These are phyloP conservation scores for Nepenthes gracilis DNA, from an alignment of 148 eudicot genomes.

Conservation along the genomic window DNA sequence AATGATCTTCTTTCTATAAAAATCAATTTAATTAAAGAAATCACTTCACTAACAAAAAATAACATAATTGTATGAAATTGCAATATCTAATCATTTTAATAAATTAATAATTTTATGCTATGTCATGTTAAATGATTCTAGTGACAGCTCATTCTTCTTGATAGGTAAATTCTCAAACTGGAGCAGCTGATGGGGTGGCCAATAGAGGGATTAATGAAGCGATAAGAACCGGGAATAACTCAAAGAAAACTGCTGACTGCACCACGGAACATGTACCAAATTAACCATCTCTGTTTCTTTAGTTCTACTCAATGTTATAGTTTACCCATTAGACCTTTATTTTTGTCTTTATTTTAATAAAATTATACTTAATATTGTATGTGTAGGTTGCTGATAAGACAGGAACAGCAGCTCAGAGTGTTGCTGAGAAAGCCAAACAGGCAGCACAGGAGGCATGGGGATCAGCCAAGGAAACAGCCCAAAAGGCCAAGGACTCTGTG, in stretches of 20 bases:
- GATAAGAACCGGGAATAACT: constrained; percentile 25
- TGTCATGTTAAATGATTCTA: too few species aligned
- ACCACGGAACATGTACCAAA: constrained; percentile 34
- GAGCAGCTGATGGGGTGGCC: constrained; percentile 28
- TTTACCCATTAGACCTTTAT: too few species aligned
- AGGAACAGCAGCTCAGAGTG: constrained; percentile 29
- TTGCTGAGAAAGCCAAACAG: constrained; percentile 60
- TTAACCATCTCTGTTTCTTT: too few species aligned
- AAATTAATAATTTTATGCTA: too few species aligned
- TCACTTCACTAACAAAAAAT: too few species aligned
- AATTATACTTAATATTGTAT: not conserved
- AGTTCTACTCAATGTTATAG: too few species aligned
- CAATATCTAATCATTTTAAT: too few species aligned
- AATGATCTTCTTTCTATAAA: too few species aligned
- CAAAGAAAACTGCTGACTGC: constrained; percentile 35
- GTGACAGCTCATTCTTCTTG: not conserved
- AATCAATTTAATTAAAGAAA: too few species aligned
- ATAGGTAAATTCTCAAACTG: constrained; percentile 2
- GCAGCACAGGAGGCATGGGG: constrained; percentile 76
- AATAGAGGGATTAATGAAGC: constrained; percentile 42
- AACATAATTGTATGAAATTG: too few species aligned
- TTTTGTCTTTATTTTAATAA: too few species aligned
- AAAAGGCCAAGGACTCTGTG: constrained; percentile 47
- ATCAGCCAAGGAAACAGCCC: constrained; percentile 51
- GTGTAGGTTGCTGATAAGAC: constrained; percentile 26